These are phyloP conservation scores for Beta lomatogona DNA, from an alignment of 179 eudicot genomes.

Conservation along the genomic window DNA sequence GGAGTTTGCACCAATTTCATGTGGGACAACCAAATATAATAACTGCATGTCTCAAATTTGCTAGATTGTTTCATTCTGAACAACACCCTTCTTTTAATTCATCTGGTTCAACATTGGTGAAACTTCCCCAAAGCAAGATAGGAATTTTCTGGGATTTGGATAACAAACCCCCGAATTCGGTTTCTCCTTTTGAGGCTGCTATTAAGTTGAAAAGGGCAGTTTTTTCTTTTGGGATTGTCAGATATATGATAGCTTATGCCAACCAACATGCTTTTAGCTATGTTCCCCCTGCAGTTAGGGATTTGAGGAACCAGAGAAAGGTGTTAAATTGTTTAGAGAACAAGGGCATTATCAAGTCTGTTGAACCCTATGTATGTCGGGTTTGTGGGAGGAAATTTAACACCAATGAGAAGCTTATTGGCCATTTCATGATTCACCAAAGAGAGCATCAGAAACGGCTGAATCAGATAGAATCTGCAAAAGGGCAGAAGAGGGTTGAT, in stretches of 20 bases:
- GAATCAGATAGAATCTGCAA: conserved; percentile 66
- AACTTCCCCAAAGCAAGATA: conserved; percentile 24
- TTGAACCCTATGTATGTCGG: conserved; percentile 55
- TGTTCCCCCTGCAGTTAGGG: conserved; percentile 52
- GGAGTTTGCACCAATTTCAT: background rate
- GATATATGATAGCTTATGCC: conserved; percentile 69
- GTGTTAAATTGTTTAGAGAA: conserved; percentile 54
- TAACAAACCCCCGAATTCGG: conserved; percentile 43
- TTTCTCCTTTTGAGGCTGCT: conserved; percentile 73
- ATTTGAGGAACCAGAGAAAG: conserved; percentile 57
- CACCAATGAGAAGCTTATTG: conserved; percentile 59
- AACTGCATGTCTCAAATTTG: background rate
- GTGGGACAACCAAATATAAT: background rate
- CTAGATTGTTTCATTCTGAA: conserved; percentile 27
- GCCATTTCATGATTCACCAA: conserved; percentile 78
- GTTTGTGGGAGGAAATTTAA: conserved; percentile 88
- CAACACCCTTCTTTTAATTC: conserved; percentile 18
- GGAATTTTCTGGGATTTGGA: conserved; percentile 54
- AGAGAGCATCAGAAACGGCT: conserved; percentile 74
- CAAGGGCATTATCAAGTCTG: conserved; percentile 51
- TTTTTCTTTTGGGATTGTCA: conserved; percentile 61
- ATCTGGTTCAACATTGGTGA: conserved; percentile 14
- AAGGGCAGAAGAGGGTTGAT: conserved; percentile 63
- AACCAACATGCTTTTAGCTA: conserved; percentile 64
- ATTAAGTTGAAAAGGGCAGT: conserved; percentile 58